These are phyloP conservation scores for Ascochyta lentis DNA, from an alignment of 2,329 filamentous ascomycete species.

Conservation along the genomic window DNA sequence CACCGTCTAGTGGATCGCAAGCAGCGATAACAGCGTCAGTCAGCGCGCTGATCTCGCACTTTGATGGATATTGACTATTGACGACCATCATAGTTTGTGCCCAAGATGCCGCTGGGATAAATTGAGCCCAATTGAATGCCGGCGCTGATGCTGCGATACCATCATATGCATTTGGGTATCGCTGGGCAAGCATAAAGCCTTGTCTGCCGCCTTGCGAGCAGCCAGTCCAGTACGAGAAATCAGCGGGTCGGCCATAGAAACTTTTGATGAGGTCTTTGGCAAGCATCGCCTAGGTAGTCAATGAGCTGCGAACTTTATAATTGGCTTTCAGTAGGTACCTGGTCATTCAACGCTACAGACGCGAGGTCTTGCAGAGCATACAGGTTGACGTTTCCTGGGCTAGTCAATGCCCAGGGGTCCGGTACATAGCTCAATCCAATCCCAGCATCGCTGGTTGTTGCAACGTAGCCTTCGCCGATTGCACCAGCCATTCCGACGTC, in stretches of 20 bases:
- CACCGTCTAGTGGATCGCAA: conserved; percentile 29
- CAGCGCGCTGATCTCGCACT: conserved; percentile 21
- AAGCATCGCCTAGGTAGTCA: neutral
- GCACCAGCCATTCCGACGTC: conserved; percentile 19
- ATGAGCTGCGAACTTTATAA: neutral
- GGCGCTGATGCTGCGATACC: conserved; percentile 51
- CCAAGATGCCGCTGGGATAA: conserved; percentile 34
- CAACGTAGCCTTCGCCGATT: conserved; percentile 27
- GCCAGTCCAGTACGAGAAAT: conserved; percentile 43
- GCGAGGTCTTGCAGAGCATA: conserved; percentile 40
- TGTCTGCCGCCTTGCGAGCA: conserved; percentile 44
- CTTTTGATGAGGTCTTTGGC: conserved; percentile 23
- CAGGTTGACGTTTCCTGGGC: conserved; percentile 28
- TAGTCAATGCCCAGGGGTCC: conserved; percentile 10
- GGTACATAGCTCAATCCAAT: neutral
- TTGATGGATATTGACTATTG: conserved; percentile 22
- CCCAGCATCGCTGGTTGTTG: conserved; percentile 28
- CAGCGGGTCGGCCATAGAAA: conserved; percentile 39
- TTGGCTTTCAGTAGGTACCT: conserved; percentile 23
- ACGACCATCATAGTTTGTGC: conserved; percentile 40
- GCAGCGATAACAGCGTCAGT: conserved; percentile 13
- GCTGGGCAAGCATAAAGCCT: conserved; percentile 37
- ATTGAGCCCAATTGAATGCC: conserved; percentile 46
- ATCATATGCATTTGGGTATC: conserved; percentile 39
- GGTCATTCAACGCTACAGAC: conserved; percentile 40